Conservation (phyloP, 176 grass and related monocot genomes). For the Raddia guianensis region DNA sequence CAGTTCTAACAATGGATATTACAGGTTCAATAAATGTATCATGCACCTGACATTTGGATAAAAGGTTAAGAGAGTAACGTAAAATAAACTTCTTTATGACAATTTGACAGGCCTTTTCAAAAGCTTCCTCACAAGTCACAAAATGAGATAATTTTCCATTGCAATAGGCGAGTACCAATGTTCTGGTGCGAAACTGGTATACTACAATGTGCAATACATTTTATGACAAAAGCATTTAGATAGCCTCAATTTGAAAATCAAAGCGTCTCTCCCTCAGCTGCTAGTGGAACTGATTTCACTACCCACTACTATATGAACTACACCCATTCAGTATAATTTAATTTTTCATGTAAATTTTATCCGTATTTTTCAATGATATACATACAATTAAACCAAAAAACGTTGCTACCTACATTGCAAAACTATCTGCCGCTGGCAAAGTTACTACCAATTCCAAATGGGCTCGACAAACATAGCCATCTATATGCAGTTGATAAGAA, state of each 20-base stretch:
- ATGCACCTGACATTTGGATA: background rate
- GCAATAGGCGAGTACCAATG: conserved; percentile 5
- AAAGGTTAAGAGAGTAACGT: background rate
- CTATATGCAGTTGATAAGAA: conserved; percentile 11
- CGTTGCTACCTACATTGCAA: background rate
- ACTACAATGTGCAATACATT: background rate
- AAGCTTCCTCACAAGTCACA: background rate
- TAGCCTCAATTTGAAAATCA: background rate
- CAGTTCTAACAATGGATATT: background rate
- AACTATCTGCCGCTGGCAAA: background rate
- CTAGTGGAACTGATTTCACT: background rate
- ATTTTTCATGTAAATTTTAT: background rate
- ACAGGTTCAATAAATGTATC: background rate
- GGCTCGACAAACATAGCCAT: background rate
- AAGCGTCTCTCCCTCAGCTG: background rate
- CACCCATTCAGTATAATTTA: background rate
- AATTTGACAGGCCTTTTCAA: background rate
- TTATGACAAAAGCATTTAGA: background rate
- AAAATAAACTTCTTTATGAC: background rate
- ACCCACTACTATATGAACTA: conserved; percentile 4
- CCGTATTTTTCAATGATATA: background rate
- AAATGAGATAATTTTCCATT: background rate
- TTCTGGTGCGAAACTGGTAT: background rate
- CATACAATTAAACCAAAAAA: background rate
- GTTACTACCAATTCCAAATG: background rate